Conservation (phyloP, 1,284 basidiomycete species). For the Ganoderma resinaceum region DNA sequence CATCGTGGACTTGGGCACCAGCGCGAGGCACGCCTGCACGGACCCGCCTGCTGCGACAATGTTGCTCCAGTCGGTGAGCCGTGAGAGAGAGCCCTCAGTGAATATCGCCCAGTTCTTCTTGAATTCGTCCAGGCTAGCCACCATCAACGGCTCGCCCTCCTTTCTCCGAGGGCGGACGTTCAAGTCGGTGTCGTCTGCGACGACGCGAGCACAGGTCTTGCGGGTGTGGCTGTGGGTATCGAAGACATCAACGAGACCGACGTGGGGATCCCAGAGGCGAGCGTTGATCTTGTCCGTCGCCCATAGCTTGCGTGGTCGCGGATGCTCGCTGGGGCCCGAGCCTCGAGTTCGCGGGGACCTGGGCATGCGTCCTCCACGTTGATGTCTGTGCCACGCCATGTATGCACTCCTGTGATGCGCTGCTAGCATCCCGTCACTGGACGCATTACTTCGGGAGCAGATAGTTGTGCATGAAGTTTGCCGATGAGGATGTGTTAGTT, state of each 20-base stretch:
- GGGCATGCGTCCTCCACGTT: too few relatives aligned
- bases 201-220: constrained; percentile 45
- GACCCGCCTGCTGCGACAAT: constrained; percentile 67
- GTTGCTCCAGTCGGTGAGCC: constrained; percentile 62
- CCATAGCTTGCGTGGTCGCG: constrained; percentile 60
- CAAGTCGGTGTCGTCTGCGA: constrained; percentile 37
- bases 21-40: constrained; percentile 60
- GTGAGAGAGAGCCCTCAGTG: constrained; percentile 62
- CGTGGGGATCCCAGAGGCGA: constrained; percentile 52
- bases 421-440: too few relatives aligned
- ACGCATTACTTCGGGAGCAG: too few relatives aligned
- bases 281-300: constrained; percentile 55
- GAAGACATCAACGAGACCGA: constrained; percentile 66
- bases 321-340: too few relatives aligned
- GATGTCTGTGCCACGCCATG: too few relatives aligned
- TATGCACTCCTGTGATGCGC: too few relatives aligned
- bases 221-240: constrained; percentile 52
- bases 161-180: constrained; percentile 38
- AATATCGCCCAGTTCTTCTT: constrained; percentile 66
- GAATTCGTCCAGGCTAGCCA: constrained; percentile 57
- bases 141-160: constrained; percentile 51
- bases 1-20: constrained; percentile 53
- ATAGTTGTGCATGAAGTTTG: too few relatives aligned
- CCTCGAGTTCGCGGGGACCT: constrained; percentile 50
- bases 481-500: too few relatives aligned